Conservation (phyloP, 345 rosid species). For the Viola odorata region DNA sequence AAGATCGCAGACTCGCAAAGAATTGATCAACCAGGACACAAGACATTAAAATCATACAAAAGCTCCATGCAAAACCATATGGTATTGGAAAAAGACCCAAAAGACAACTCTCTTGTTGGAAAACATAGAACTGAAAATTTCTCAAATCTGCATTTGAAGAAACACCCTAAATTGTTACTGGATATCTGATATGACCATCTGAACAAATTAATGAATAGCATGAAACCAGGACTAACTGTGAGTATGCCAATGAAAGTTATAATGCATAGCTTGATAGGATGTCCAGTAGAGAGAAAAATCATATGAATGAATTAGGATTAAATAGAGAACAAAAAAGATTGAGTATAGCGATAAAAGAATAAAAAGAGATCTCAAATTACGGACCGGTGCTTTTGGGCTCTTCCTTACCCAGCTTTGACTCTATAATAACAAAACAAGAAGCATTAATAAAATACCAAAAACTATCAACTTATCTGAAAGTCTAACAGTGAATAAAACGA, state of each 20-base stretch:
- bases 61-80: not conserved
- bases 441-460: conserved; percentile 7
- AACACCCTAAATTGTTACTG: not conserved
- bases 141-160: not conserved
- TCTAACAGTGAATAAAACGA: not conserved
- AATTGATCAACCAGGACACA: no score
- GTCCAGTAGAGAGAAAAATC: not conserved
- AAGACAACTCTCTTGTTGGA: not conserved
- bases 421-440: conserved; percentile 33
- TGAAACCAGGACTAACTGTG: not conserved
- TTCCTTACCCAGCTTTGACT: conserved; percentile 79
- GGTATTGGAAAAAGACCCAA: not conserved
- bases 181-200: not conserved
- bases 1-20: no score
- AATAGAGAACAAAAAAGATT: not conserved
- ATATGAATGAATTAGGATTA: no score
- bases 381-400: conserved; percentile 66
- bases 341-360: conserved; percentile 1
- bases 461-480: not conserved
- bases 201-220: not conserved
- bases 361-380: conserved; percentile 6
- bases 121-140: not conserved
- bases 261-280: not conserved
- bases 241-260: not conserved
- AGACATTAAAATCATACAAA: no score